phyloP scores from a whole-genome alignment of 768 basidiomycete genomes.

The Plicaturopsis crispa region DNA sequence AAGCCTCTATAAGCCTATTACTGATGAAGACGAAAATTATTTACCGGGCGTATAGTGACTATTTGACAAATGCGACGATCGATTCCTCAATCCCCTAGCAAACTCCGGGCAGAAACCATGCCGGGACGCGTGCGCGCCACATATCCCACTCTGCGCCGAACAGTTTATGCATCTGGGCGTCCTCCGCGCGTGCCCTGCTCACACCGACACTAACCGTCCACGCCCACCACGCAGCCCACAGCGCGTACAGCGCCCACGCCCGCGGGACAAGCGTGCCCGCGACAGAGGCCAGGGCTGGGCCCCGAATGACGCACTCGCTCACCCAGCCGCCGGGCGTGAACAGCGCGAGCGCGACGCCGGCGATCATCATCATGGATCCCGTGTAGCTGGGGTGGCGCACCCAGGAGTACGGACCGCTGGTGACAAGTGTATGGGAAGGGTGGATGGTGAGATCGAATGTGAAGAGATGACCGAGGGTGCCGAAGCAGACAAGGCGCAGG shows the following conservation, averaged over 20 bases:
- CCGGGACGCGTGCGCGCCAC: slow-evolving; percentile 36
- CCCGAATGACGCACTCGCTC: slow-evolving; percentile 28
- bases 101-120: slow-evolving; percentile 44
- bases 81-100: too few species aligned
- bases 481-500: slow-evolving; percentile 40
- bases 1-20: too few species aligned
- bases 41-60: too few species aligned
- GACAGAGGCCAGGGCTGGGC: too few species aligned
- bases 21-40: too few species aligned
- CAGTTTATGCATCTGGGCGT: slow-evolving; percentile 36
- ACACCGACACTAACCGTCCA: slow-evolving; percentile 41
- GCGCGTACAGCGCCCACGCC: slow-evolving; percentile 15
- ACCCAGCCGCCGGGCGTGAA: slow-evolving; percentile 39
- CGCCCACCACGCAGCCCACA: slow-evolving; percentile 38
- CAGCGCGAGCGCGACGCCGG: slow-evolving; percentile 37
- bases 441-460: slow-evolving; percentile 36
- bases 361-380: slow-evolving; percentile 37
- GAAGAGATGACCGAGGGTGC: slow-evolving; percentile 30
- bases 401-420: slow-evolving; percentile 34
- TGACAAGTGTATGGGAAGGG: slow-evolving; percentile 31
- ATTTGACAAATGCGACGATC: too few species aligned
- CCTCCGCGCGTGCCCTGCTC: slow-evolving; percentile 45
- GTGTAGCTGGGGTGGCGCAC: slow-evolving; percentile 38
- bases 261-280: slow-evolving; percentile 26
- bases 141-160: slow-evolving; percentile 41